Base-by-base conservation (phyloP, 1,139 yeast genomes). In the Saccharomyces hybrid region DNA sequence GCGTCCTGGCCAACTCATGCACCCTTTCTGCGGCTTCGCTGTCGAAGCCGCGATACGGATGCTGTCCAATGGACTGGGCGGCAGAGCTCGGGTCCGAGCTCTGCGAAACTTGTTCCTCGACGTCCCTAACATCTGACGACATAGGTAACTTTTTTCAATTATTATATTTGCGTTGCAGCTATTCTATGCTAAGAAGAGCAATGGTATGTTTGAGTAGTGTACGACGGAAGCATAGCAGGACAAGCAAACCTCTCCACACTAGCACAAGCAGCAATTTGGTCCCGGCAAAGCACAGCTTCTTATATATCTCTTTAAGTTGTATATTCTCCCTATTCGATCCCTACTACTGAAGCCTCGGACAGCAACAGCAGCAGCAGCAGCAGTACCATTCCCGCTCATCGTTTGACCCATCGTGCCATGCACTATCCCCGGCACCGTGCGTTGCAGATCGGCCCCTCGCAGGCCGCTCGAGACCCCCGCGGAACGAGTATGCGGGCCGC, bases 1-100 rank as follows among this genome's bases (percentile, higher is more conserved):
- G 32, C 14, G 53, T 13, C 20, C 53, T n/a, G 3, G 53, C 53
- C 23, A 51, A 47, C 47, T 48, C 48, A 4, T 48, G 50, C n/a
- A 51, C 44, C 9, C 42, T 16, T 30, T 48, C 41, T 9, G 48
- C 49, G 7, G 46, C 53, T 14, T 38, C 42, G 16, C 14, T 47
- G 16, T 51, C 53, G 31, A 51, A 51, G 25, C 53, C 53, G 13
- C 32, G 38, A 13, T 51, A 51, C 5, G 44, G 44, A 5, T 38
- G 44, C 25, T 38, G 44, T 20, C 25, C 44, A 20, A 38, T 38
- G 44, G 44, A 38, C 11, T 38, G 44, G 25, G 44, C 44, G 9
- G 25, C 44, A 20, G 44, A 38, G 44, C 11, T 38, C 25, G 44
- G 2, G 23, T n/a, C 9, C 42, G 42, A 38, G 23, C 42, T 38